Conservation (phyloP, 257 asterid species). For the Misopates orontium region DNA sequence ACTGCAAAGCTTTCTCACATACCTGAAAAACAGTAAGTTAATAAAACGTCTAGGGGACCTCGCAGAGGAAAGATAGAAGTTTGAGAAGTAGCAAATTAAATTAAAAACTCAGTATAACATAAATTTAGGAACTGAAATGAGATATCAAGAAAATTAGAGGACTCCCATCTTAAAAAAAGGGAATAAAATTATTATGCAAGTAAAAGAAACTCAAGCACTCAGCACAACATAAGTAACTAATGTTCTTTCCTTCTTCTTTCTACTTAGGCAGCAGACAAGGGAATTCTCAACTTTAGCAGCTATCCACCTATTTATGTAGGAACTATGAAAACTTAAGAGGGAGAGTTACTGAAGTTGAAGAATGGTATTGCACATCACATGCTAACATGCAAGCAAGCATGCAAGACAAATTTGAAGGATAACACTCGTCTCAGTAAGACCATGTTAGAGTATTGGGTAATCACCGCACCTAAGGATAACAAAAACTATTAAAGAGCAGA, state of each 20-base stretch:
- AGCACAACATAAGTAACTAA: conserved; percentile 6
- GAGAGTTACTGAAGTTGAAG: conserved; percentile 8
- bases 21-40: conserved; percentile 48
- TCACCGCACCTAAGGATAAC: not conserved
- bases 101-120: conserved; percentile 1
- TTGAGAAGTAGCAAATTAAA: not conserved
- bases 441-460: not conserved
- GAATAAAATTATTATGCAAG: not conserved
- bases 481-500: not conserved
- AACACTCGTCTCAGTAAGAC: conserved; percentile 12
- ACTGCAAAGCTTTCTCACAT: conserved; percentile 55
- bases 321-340: not conserved
- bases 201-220: conserved; percentile 7
- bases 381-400: conserved; percentile 11
- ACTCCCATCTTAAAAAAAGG: conserved; percentile 2
- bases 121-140: conserved; percentile 7
- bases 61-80: conserved; percentile 20
- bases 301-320: conserved; percentile 13
- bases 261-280: conserved; percentile 9
- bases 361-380: not conserved
- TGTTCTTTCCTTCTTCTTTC: not conserved
- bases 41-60: conserved; percentile 3
- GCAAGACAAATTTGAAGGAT: conserved; percentile 20
- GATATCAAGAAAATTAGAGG: conserved; percentile 8
- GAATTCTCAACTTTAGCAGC: conserved; percentile 16